phyloP scores from a whole-genome alignment of 148 eudicot species.

The Chenopodium berlandieri region DNA sequence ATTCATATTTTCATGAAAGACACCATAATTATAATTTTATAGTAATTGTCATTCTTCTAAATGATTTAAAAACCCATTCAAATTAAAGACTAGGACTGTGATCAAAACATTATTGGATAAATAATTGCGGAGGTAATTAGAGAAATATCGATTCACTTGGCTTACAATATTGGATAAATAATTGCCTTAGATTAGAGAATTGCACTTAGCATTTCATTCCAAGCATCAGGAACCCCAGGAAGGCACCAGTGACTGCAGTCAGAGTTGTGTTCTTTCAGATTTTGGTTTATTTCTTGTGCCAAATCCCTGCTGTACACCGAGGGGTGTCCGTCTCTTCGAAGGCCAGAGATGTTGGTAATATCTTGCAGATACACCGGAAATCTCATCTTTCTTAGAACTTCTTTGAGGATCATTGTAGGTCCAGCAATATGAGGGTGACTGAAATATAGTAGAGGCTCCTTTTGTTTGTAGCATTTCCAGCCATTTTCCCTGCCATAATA shows the following conservation, averaged over 20 bases:
- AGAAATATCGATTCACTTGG: too few species aligned
- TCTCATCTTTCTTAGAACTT: constrained; percentile 54
- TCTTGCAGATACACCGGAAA: constrained; percentile 72
- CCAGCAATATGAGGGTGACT: constrained; percentile 55
- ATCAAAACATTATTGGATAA: neutral
- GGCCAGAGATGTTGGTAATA: constrained; percentile 61
- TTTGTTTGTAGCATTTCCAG: constrained; percentile 76
- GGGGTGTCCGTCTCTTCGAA: constrained; percentile 80
- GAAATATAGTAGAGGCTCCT: constrained; percentile 51
- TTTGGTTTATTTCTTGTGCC: constrained; percentile 37
- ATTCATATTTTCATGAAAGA: neutral
- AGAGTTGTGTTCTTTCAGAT: constrained; percentile 31
- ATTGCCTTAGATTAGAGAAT: constrained; percentile 25
- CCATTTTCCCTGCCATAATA: constrained; percentile 60
- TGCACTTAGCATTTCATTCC: constrained; percentile 74
- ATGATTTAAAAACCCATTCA: neutral
- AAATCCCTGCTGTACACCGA: constrained; percentile 55
- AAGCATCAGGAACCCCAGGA: constrained; percentile 85
- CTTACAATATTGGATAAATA: neutral
- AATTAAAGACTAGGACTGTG: neutral
- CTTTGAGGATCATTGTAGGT: constrained; percentile 47
- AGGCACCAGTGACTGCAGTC: constrained; percentile 96
- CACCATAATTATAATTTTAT: neutral
- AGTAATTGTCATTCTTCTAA: neutral
- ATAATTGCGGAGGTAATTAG: neutral